Evolutionary conservation across 805 yeast species (phyloP).

Genomic region (Isabelozyma pseudorhagii): DNA sequence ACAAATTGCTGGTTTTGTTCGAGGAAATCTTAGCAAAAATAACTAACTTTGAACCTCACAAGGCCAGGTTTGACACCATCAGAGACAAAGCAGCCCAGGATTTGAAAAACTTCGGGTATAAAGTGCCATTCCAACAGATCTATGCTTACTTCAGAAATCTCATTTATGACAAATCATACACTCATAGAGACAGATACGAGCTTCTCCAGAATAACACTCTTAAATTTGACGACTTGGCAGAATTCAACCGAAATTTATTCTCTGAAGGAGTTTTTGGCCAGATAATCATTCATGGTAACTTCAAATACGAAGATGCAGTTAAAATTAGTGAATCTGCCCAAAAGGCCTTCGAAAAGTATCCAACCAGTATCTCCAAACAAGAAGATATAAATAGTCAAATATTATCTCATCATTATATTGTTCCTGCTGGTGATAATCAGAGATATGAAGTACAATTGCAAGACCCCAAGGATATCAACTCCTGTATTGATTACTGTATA

Average conservation of each 20-base stretch:
- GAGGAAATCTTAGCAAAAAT: constrained; percentile 58
- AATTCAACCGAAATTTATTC: constrained; percentile 46
- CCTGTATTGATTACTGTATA: constrained; percentile 75
- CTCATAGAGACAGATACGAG: constrained; percentile 56
- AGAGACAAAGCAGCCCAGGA: constrained; percentile 63
- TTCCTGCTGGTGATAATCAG: constrained; percentile 36
- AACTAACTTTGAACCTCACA: constrained; percentile 45
- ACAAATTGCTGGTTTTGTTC: constrained; percentile 66
- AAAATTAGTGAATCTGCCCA: constrained; percentile 44
- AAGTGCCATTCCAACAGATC: constrained; percentile 77
- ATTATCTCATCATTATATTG: constrained; percentile 31
- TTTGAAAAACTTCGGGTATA: constrained; percentile 64
- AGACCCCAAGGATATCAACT: constrained; percentile 73
- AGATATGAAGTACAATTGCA: constrained; percentile 50
- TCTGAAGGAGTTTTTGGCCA: constrained; percentile 63
- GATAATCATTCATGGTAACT: constrained; percentile 75
- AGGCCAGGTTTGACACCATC: constrained; percentile 61
- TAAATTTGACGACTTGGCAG: constrained; percentile 46
- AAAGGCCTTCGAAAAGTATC: constrained; percentile 22
- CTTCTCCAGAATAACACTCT: constrained; percentile 38
- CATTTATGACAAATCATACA: constrained; percentile 71
- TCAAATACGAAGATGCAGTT: constrained; percentile 49
- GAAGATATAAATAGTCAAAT: constrained; percentile 15
- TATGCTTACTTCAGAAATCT: constrained; percentile 59
- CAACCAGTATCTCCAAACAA: constrained; percentile 33